Evolutionary conservation across 257 asterid species (phyloP), one percentile per base, ranked within the genome.

Genomic region (Cynanchum wilfordii): DNA sequence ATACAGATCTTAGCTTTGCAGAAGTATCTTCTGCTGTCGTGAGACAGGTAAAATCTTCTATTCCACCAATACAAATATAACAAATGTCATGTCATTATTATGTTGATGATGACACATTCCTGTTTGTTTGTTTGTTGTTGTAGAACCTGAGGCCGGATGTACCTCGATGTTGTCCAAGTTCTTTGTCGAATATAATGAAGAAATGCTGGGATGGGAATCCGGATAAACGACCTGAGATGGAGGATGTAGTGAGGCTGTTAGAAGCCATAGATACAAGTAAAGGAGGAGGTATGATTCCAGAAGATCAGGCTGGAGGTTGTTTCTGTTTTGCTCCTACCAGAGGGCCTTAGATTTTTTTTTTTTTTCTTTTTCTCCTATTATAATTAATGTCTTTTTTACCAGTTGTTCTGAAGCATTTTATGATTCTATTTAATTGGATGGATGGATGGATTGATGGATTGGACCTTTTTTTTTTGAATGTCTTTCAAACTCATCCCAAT

Each of bases 281-380:
- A 75, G 96, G 98, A 60, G 98, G 98, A 54, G 97, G 98, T 7
- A 92, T 92, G 98, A 85, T 92, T 75, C 93, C 98, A 3, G 97
- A 90, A 66, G 96, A 90, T 72, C 88, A 88, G 63, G 89, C 84
- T 0, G 77, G 82, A 3, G 87, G 93, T 16, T 92, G 93, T 75
- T 88, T 92, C 76, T 92, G 98, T 86, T 88, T 92, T 57, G 87
- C 85, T 51, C 91, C 96, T 7, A 67, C 82, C 2, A 88, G 96
- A 7, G 96, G 98, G n/a, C 96, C 96, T 20, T 92, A 82, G 54
- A 33, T 30, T 2, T 76, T 5, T 36, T 40, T 20, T 25, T 5
- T 7, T 29, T 4, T 27, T 66, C 19, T 69, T 60, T 77, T 64
- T 40, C 30, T 52, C n/a, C 4, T 33, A 33, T 33, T 33, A 33